Evolutionary conservation across 1,139 yeast species (phyloP).

Genomic region (Scheffersomyces stambukii): DNA sequence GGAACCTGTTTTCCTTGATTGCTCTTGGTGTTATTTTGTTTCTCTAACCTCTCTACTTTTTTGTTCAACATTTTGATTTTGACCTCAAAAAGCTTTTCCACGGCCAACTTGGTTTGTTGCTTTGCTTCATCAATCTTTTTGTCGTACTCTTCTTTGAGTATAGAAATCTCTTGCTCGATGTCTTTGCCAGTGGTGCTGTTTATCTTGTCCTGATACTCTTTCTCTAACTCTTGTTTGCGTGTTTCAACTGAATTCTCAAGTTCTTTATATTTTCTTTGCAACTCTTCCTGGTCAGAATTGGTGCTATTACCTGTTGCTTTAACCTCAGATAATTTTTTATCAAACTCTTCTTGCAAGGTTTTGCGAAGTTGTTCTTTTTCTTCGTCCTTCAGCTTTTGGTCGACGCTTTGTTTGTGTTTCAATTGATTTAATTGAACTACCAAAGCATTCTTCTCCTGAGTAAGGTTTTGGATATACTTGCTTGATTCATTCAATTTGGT

Average conservation of each 20-base stretch:
- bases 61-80: constrained; percentile 42
- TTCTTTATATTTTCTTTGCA: constrained; percentile 14
- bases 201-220: constrained; percentile 16
- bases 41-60: constrained; percentile 34
- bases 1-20: neutral
- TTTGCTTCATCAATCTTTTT: constrained; percentile 29
- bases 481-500: constrained; percentile 8
- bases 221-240: constrained; percentile 17
- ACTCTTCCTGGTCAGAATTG: constrained; percentile 11
- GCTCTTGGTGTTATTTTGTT: constrained; percentile 1
- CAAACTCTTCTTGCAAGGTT: constrained; percentile 13
- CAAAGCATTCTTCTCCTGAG: constrained; percentile 13
- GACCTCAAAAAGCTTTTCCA: constrained; percentile 39
- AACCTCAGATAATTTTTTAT: constrained; percentile 7
- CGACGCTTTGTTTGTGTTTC: too few species aligned
- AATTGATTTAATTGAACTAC: constrained; percentile 11
- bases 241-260: constrained; percentile 17
- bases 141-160: constrained; percentile 25
- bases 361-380: constrained; percentile 14
- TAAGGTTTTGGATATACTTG: constrained; percentile 7
- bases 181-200: constrained; percentile 8
- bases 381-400: constrained; percentile 14
- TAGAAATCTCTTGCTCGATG: constrained; percentile 14
- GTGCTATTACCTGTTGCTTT: constrained; percentile 3
- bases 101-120: constrained; percentile 24